phyloP scores from a whole-genome alignment of 345 rosid species.

The Hypericum androsaemum region DNA sequence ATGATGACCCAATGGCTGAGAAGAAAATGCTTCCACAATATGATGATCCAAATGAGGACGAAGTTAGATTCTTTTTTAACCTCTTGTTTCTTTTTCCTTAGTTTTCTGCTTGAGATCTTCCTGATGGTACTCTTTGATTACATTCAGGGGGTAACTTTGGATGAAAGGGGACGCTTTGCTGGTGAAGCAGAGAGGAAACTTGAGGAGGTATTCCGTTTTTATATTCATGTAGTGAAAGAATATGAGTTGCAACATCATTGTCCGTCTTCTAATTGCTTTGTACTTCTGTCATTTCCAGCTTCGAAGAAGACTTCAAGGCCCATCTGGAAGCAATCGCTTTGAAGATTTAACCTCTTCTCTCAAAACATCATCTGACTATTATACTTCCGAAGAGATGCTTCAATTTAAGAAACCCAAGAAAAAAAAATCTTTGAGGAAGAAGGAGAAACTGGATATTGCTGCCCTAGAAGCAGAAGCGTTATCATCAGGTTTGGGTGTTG shows the following conservation, averaged over 20 bases:
- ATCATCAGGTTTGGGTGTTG: constrained; percentile 69
- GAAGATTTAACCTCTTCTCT: constrained; percentile 62
- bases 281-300: constrained; percentile 40
- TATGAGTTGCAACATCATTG: background rate
- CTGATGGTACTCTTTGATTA: constrained; percentile 4
- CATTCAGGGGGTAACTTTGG: constrained; percentile 70
- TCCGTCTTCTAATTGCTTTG: background rate
- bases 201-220: constrained; percentile 50
- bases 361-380: constrained; percentile 71
- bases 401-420: constrained; percentile 87
- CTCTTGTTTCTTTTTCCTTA: background rate
- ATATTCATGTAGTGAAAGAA: background rate
- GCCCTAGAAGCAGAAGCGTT: constrained; percentile 89
- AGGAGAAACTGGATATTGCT: constrained; percentile 77
- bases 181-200: constrained; percentile 94
- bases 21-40: constrained; percentile 93
- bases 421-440: constrained; percentile 71
- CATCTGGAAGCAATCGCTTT: constrained; percentile 32
- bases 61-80: constrained; percentile 34
- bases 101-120: background rate
- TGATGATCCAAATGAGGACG: constrained; percentile 63
- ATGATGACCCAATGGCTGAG: constrained; percentile 60
- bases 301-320: constrained; percentile 67
- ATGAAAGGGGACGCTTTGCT: constrained; percentile 68
- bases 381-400: constrained; percentile 79